Evolutionary conservation across 2,329 filamentous ascomycete species (phyloP).

Genomic region (Aspergillus quadricinctus): DNA sequence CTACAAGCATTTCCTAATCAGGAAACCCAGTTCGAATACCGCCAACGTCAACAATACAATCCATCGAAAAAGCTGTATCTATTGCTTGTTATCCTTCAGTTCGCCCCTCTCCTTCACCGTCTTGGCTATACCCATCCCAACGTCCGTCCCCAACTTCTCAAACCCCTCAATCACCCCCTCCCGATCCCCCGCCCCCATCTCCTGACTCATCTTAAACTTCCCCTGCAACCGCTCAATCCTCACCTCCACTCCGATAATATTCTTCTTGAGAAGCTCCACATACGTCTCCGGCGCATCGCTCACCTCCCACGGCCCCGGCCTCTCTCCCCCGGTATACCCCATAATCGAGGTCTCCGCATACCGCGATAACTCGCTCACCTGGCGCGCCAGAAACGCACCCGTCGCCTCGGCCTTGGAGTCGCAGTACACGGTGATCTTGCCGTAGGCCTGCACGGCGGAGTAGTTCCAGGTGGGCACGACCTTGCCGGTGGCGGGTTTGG

Average conservation of each 20-base stretch:
- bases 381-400: conserved; percentile 45
- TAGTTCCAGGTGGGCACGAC: conserved; percentile 72
- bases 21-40: neutral
- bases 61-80: neutral
- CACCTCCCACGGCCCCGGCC: conserved; percentile 56
- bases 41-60: neutral
- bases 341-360: conserved; percentile 54
- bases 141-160: conserved; percentile 37
- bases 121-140: conserved; percentile 31
- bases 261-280: conserved; percentile 54
- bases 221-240: conserved; percentile 52
- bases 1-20: neutral
- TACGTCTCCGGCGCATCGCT: conserved; percentile 57
- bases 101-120: conserved; percentile 30
- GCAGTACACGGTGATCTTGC: conserved; percentile 51
- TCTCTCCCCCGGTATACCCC: conserved; percentile 48
- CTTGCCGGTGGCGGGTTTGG: conserved; percentile 61
- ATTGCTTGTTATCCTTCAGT: conserved; percentile 13
- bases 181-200: conserved; percentile 50
- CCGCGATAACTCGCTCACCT: conserved; percentile 51
- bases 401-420: conserved; percentile 48
- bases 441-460: conserved; percentile 60
- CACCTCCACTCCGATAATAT: conserved; percentile 60
- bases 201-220: conserved; percentile 66
- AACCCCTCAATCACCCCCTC: conserved; percentile 58